Conservation (phyloP, 352 stramenopile genomes). For the Globisporangium ultimum region DNA sequence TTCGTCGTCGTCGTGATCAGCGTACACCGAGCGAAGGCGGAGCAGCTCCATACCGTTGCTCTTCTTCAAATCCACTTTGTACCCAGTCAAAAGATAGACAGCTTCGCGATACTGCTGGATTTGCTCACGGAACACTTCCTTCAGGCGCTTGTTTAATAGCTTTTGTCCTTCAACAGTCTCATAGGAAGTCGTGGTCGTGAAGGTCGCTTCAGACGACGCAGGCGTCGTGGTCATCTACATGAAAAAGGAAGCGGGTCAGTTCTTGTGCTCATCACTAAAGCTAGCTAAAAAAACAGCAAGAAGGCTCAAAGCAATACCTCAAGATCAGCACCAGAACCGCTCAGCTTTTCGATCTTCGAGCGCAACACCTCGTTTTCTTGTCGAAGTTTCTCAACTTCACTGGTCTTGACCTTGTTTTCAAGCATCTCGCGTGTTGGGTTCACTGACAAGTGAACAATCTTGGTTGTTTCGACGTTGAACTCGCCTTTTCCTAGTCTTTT, state of each 20-base stretch:
- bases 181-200: slow-evolving; percentile 81
- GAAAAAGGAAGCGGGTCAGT: neutral
- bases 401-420: slow-evolving; percentile 31
- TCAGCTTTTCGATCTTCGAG: slow-evolving; percentile 36
- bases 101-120: slow-evolving; percentile 88
- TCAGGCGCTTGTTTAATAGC: slow-evolving; percentile 84
- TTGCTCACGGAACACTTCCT: slow-evolving; percentile 87
- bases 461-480: slow-evolving; percentile 79
- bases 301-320: slow-evolving; percentile 20
- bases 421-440: slow-evolving; percentile 78
- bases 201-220: slow-evolving; percentile 21
- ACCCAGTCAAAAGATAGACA: slow-evolving; percentile 87
- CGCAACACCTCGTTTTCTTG: slow-evolving; percentile 56
- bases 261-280: neutral
- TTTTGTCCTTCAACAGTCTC: slow-evolving; percentile 85
- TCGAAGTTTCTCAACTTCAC: slow-evolving; percentile 38
- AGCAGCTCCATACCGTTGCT: slow-evolving; percentile 76
- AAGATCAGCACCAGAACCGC: slow-evolving; percentile 17
- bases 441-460: slow-evolving; percentile 84
- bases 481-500: slow-evolving; percentile 70
- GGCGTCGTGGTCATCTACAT: slow-evolving; percentile 5
- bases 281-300: slow-evolving; percentile 1
- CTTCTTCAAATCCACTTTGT: slow-evolving; percentile 85
- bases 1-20: slow-evolving; percentile 81
- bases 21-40: slow-evolving; percentile 77